Evolutionary conservation across 192 early-diverging fungal species (phyloP).

Genomic region (Polychytrium aggregatum): DNA sequence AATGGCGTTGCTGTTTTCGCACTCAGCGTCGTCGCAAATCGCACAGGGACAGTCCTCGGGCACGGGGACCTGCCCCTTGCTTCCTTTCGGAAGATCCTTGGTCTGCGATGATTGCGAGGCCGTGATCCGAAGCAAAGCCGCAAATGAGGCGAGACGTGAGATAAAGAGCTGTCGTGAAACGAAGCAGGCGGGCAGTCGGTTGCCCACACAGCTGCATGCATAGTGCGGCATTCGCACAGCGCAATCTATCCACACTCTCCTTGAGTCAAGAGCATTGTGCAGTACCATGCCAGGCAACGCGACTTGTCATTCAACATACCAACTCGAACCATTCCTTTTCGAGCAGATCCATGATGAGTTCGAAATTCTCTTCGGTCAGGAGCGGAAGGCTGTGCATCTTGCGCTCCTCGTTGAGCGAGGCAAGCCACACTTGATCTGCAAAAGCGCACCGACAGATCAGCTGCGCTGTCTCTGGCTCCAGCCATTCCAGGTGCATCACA

Average conservation of each 20-base stretch:
- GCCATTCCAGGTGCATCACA: not conserved
- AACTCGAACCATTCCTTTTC: conserved; percentile 98
- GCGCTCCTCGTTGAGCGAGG: conserved; percentile 53
- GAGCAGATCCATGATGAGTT: conserved; percentile 73
- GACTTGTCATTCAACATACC: conserved; percentile 28
- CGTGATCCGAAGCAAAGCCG: too few relatives aligned
- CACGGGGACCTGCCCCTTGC: conserved; percentile 37
- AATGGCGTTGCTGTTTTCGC: conserved; percentile 98
- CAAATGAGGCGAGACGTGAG: too few relatives aligned
- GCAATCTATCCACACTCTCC: too few relatives aligned
- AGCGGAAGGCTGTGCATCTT: conserved; percentile 36
- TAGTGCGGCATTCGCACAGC: too few relatives aligned
- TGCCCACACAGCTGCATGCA: too few relatives aligned
- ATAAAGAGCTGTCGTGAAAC: too few relatives aligned
- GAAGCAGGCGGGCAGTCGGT: too few relatives aligned
- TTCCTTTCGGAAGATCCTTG: conserved; percentile 67
- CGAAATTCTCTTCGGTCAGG: conserved; percentile 56
- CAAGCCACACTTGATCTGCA: conserved; percentile 32
- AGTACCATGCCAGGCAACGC: not conserved
- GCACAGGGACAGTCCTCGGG: conserved; percentile 80
- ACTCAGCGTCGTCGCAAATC: conserved; percentile 96
- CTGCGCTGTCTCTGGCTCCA: conserved; percentile 1
- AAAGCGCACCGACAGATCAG: not conserved
- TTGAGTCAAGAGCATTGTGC: too few relatives aligned
- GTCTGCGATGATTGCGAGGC: conserved; percentile 23